Evolutionary conservation across 2,329 filamentous ascomycete genomes (phyloP).

Genomic region (Incumbomyces lentus): DNA sequence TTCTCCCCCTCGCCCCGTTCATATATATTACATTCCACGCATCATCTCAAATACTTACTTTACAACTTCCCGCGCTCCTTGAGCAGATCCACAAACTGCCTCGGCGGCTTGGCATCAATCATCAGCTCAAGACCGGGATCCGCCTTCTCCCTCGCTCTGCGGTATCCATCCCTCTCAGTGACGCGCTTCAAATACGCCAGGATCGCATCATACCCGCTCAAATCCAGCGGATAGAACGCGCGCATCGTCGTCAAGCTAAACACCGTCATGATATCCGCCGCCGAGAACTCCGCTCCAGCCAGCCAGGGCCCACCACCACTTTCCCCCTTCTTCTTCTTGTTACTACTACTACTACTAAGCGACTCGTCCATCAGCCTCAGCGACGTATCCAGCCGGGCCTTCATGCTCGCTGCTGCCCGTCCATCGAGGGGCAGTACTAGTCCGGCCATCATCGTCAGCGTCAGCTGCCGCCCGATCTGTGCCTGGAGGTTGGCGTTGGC

Average conservation of each 20-base stretch:
- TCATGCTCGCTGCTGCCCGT: neutral
- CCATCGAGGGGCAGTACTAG: conserved; percentile 6
- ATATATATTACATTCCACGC: too few species aligned
- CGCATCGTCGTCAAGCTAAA: conserved; percentile 54
- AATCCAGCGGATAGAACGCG: conserved; percentile 37
- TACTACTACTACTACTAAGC: conserved; percentile 24
- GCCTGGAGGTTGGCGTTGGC: conserved; percentile 38
- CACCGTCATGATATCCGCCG: conserved; percentile 55
- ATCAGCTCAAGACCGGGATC: conserved; percentile 37
- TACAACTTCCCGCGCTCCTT: too few species aligned
- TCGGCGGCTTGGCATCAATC: conserved; percentile 6
- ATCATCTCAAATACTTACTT: too few species aligned
- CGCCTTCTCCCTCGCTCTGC: conserved; percentile 37
- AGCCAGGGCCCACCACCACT: conserved; percentile 47
- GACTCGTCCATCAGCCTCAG: too few species aligned
- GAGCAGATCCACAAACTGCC: too few species aligned
- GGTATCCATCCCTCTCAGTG: conserved; percentile 37
- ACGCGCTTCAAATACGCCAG: conserved; percentile 39
- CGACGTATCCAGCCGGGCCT: conserved; percentile 11
- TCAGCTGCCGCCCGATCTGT: conserved; percentile 30
- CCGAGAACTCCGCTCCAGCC: conserved; percentile 54
- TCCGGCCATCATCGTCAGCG: neutral
- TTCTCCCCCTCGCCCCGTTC: too few species aligned
- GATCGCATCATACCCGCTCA: conserved; percentile 35
- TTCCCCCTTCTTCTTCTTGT: conserved; percentile 31